Conservation (phyloP, 169 alveolate genomes). For the Plasmodium gaboni region DNA sequence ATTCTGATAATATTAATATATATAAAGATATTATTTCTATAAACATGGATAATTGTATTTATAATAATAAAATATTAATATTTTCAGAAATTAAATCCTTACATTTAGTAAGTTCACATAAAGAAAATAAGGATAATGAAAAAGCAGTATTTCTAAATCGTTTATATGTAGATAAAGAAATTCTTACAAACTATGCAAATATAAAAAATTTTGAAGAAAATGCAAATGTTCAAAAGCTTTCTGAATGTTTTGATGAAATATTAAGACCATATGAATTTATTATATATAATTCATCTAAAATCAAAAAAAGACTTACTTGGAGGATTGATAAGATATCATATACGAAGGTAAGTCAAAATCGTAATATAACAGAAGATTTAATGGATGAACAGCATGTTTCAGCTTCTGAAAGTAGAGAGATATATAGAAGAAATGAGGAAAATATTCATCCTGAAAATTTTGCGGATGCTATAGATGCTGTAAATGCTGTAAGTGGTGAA, state of each 20-base stretch:
- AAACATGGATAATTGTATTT: slow-evolving; percentile 27
- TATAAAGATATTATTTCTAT: slow-evolving; percentile 27
- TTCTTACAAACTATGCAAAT: slow-evolving; percentile 37
- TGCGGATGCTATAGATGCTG: not conserved
- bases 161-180: slow-evolving; percentile 37
- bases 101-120: slow-evolving; percentile 50
- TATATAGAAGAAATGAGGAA: no score
- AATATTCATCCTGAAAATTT: not conserved
- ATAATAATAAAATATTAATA: slow-evolving; percentile 22
- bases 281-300: slow-evolving; percentile 28
- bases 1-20: slow-evolving; percentile 55
- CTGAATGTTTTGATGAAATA: slow-evolving; percentile 55
- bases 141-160: slow-evolving; percentile 40
- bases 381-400: not conserved
- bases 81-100: slow-evolving; percentile 41
- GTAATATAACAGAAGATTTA: not conserved
- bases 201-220: slow-evolving; percentile 16
- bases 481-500: not conserved
- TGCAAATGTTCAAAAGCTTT: slow-evolving; percentile 19
- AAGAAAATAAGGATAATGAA: slow-evolving; percentile 26
- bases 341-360: not conserved
- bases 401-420: not conserved
- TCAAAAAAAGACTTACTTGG: slow-evolving; percentile 33
- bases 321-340: slow-evolving; percentile 20
- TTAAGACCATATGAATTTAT: slow-evolving; percentile 46